phyloP scores from a whole-genome alignment of 192 early-diverging fungal genomes.

The Gonapodya sp. region DNA sequence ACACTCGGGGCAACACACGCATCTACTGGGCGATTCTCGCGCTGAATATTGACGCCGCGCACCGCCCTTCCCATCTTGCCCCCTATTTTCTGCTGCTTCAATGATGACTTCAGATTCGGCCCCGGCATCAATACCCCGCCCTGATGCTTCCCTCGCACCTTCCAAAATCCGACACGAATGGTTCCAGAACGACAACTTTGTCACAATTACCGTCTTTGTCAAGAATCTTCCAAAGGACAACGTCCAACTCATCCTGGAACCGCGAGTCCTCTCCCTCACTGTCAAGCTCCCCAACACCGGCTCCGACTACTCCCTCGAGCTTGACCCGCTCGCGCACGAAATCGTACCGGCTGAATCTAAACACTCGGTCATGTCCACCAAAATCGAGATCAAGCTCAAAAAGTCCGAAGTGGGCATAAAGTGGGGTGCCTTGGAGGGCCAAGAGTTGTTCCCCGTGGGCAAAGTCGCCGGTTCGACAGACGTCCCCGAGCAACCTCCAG shows the following conservation, averaged over 20 bases:
- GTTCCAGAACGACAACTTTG: conserved; percentile 88
- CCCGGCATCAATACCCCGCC: conserved; percentile 24
- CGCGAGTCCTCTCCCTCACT: conserved; percentile 58
- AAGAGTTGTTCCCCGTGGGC: conserved; percentile 32
- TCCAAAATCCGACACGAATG: conserved; percentile 78
- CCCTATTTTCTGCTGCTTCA: too few relatives aligned
- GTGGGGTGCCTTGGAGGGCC: conserved; percentile 78
- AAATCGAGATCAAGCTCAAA: conserved; percentile 77
- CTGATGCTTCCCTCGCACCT: conserved; percentile 27
- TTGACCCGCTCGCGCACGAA: conserved; percentile 76
- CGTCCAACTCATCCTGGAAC: conserved; percentile 54
- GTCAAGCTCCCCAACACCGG: conserved; percentile 69
- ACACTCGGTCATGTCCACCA: conserved; percentile 79
- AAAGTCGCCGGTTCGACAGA: conserved; percentile 27
- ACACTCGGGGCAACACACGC: too few relatives aligned
- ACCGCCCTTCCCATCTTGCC: too few relatives aligned
- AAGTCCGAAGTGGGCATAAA: conserved; percentile 66
- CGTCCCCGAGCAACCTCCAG: conserved; percentile 28
- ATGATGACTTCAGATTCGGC: conserved; percentile 1
- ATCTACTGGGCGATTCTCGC: too few relatives aligned
- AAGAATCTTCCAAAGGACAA: conserved; percentile 72
- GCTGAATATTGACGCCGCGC: too few relatives aligned
- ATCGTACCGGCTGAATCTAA: conserved; percentile 62
- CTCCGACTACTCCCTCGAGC: conserved; percentile 78
- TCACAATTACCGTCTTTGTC: conserved; percentile 84